Evolutionary conservation across 164 flowering plant species (phyloP), one percentile per base, ranked within the genome.

Genomic region (Protea cynaroides): DNA sequence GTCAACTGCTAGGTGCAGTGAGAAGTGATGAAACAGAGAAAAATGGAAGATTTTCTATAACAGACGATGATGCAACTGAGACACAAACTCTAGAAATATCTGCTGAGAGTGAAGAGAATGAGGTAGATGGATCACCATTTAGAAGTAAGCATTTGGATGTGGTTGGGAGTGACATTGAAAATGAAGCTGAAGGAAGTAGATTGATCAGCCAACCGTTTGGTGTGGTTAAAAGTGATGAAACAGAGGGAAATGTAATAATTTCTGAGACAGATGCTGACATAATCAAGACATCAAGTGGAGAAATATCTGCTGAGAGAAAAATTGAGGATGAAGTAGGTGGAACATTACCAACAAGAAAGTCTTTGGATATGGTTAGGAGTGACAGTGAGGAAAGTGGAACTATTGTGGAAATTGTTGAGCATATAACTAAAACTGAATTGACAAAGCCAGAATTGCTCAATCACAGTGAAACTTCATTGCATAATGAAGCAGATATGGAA

Each of bases 401-500:
- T 56, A 14, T n/a, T 18, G 34, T 44, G 58, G 70, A 57, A 40
- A 34, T n/a, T 52, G 71, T 71, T 34, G 70, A 66, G 40, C 67
- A 63, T 36, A 25, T 53, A 19, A n/a, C 46, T 24, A 66, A 67
- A 36, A 65, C 43, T 56, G 72, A 56, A 61, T 65, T 24, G 40
- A 53, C n/a, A 18, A 50, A 58, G 51, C 52, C 64, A 12, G 67
- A 67, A 58, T 49, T 38, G 37, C 51, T 22, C 38, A 52, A 25
- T 56, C 55, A 36, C 34, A 65, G 46, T 51, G 71, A 64, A 8
- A 44, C 25, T 7, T 38, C 34, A 37, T 44, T 36, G 67, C 52
- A 4, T 50, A 37, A 36, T 51, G 65, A 74, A 59, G 63, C 69
- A 56, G 73, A 66, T n/a, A 29, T 38, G 62, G 65, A 69, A 4